Evolutionary conservation across 805 yeast genomes (phyloP).

Genomic region (Trichomonascus vanleenenianus): DNA sequence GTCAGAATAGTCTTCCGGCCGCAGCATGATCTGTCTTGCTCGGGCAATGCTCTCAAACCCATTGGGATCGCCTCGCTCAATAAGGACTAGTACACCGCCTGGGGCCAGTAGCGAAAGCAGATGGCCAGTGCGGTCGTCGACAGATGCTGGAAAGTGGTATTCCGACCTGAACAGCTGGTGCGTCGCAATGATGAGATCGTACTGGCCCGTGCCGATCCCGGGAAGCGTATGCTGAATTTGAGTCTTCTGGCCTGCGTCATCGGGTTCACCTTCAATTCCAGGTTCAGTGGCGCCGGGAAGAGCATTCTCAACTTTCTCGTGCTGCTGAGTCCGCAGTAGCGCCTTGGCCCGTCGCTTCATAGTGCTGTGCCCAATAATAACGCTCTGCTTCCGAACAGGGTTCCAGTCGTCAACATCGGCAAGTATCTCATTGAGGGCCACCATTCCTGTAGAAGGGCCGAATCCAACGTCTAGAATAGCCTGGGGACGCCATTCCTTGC

Average conservation of each 20-base stretch:
- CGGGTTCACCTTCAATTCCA: too few relatives aligned
- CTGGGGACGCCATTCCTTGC: conserved; percentile 48
- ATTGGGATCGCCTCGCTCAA: conserved; percentile 83
- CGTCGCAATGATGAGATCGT: conserved; percentile 76
- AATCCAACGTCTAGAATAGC: conserved; percentile 70
- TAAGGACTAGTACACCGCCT: conserved; percentile 65
- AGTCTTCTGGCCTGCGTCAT: conserved; percentile 30
- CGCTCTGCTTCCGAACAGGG: conserved; percentile 62
- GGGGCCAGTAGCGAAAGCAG: conserved; percentile 61
- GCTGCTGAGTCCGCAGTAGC: conserved; percentile 57
- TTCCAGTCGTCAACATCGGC: conserved; percentile 37
- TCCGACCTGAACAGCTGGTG: conserved; percentile 64
- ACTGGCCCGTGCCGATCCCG: conserved; percentile 35
- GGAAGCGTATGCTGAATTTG: conserved; percentile 49
- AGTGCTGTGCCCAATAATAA: conserved; percentile 57
- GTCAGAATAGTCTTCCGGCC: conserved; percentile 49
- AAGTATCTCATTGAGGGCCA: conserved; percentile 79
- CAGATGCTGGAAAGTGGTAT: conserved; percentile 58
- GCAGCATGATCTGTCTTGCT: conserved; percentile 81
- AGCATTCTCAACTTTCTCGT: conserved; percentile 7
- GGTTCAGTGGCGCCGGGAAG: conserved; percentile 18
- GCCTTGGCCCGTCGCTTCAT: conserved; percentile 80
- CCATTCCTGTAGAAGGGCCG: conserved; percentile 90
- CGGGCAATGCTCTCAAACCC: conserved; percentile 87
- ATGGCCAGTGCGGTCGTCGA: conserved; percentile 57